Evolutionary conservation across 2,329 filamentous ascomycete species (phyloP).

Genomic region (Lachnellula hyalina): DNA sequence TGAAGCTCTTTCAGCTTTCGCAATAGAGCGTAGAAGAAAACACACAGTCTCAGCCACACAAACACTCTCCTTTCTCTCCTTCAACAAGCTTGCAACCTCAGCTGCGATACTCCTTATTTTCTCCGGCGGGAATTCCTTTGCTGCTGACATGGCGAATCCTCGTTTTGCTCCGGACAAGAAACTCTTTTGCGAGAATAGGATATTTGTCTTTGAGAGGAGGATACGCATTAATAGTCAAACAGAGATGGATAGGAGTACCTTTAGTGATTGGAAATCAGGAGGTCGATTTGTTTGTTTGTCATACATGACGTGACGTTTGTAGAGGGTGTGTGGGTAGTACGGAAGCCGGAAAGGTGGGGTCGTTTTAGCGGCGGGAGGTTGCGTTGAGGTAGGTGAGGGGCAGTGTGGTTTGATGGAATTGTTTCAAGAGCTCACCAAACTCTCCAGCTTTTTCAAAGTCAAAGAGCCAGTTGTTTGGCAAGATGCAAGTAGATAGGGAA

Average conservation of each 20-base stretch:
- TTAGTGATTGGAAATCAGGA: not conserved
- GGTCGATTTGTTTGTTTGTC: conserved; percentile 5
- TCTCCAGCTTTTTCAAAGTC: not conserved
- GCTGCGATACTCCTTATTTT: conserved; percentile 26
- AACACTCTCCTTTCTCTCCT: conserved; percentile 50
- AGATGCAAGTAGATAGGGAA: not conserved
- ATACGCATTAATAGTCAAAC: not conserved
- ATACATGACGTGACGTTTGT: conserved; percentile 5
- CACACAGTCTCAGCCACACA: conserved; percentile 56
- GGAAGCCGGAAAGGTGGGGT: conserved; percentile 2
- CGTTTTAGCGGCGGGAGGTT: conserved; percentile 2
- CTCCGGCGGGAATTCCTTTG: conserved; percentile 26
- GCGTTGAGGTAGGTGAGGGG: conserved; percentile 5
- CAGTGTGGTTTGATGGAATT: not conserved
- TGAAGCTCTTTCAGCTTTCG: not conserved
- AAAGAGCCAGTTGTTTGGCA: not conserved
- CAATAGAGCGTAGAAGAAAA: conserved; percentile 1
- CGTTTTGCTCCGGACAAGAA: not conserved
- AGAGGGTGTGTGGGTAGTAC: no score
- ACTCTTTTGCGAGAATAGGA: not conserved
- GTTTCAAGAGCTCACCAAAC: not conserved
- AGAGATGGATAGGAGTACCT: not conserved
- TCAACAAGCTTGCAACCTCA: conserved; percentile 49
- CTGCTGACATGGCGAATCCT: conserved; percentile 2
- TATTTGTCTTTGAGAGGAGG: not conserved